Base-by-base conservation (phyloP, 2,329 filamentous ascomycete genomes). In the Exophiala dermatitidis region DNA sequence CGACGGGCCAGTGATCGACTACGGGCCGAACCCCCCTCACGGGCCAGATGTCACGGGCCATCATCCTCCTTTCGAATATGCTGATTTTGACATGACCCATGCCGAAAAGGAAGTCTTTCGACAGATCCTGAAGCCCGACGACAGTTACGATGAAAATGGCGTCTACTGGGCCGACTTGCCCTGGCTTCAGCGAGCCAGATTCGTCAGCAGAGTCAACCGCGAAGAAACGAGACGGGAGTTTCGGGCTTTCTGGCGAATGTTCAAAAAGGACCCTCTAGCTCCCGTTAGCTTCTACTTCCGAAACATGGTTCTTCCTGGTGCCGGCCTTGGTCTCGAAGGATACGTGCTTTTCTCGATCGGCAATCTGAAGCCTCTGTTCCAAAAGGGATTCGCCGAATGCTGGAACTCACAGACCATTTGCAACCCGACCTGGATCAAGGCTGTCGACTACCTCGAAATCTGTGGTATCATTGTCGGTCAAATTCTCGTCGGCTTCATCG, bases 281-380 rank as follows among this genome's bases (percentile, higher is more conserved):
- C 90, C 90, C 0, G 52, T 97, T n/a, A 75, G 78, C 28, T 93
- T 84, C 78, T 97, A 97, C 70, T 85, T 94, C 68, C 82, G 83
- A 66, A 93, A 95, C 68, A 91, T 90, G 72, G 85, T 96, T 50
- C 82, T 97, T 54, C 91, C 91, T 46, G 91, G 91, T 71, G 90
- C 90, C 61, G 91, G 91, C 68, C 82, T 97, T 48, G 85, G 90
- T 67, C 80, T 97, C 30, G 91, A 97, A 78, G 91, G 83, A 74
- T 97, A 96, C 67, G 90, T 96, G 40, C 80, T 97, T 19, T 97
- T 97, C 77, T 96, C 90, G 59, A 96, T 97, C 63, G 91, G 91
- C 54, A 96, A 95, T 71, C 76, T 97, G 60, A 83, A 86, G 66
- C 87, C 90, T 3, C 78, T 97, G 7, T 91, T 95, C 67, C 71